Base-by-base conservation (phyloP, 2,329 filamentous ascomycete genomes). In the Aureobasidium lini region DNA sequence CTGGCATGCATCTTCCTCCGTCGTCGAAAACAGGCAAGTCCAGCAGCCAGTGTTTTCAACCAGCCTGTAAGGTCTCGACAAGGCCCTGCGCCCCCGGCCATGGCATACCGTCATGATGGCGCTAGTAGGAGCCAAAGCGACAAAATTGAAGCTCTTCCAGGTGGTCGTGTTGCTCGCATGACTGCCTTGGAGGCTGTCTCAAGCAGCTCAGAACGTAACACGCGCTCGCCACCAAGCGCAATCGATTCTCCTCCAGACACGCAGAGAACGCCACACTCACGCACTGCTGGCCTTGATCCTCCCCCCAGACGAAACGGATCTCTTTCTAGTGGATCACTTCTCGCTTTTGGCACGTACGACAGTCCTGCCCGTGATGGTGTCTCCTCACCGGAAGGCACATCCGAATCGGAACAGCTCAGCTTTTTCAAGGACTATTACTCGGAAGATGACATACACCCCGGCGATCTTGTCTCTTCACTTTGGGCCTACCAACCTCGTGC, bases 351-450 rank as follows among this genome's bases (percentile, higher is more conserved):
- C 8, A 75, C 82, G 74, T 61, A 88, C 60, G 80, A 84, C 11
- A 95, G 91, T 9, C 91, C 91, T 61, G 91, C 83, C 70, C 86
- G 79, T 29, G 87, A 86, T 56, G n/a, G 48, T 37, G 86, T 89
- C 73, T 96, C 92, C 3, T 96, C 92, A 3, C 90, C 90, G 0
- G 88, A 88, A 67, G 91, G 87, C 29, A 96, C 91, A 67, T 90
- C 93, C 61, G 91, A 96, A 71, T 97, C 93, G 0, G 94, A 99
- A 74, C 94, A 97, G 72, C 77, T 99, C 57, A 87, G 89, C 4
- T 96, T 91, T 70, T 99, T 99, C 84, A 96, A 96, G 71, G 94
- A 99, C 73, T 99, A 99, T 74, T 99, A 99, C 71, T 97, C 93
- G 2, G 87, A 93, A 66, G 94, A 97, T 67, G 92, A 97, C 67